phyloP scores from a whole-genome alignment of 2,329 filamentous ascomycete genomes.

The Coccinonectria pachysandricola region DNA sequence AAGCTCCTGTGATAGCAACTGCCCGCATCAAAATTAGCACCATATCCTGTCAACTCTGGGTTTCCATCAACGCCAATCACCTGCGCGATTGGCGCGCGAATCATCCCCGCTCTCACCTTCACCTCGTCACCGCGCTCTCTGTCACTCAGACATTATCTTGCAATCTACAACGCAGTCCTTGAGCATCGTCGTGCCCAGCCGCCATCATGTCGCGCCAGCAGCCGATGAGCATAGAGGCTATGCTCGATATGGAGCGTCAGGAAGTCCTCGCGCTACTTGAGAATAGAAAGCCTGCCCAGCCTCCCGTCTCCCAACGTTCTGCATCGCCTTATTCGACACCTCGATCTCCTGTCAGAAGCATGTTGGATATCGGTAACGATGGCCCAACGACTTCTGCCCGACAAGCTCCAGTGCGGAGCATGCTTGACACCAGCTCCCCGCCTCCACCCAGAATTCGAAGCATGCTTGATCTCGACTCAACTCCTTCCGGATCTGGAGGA shows the following conservation, averaged over 20 bases:
- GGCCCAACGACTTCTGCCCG: conserved; percentile 22
- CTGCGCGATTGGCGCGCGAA: too few relatives aligned
- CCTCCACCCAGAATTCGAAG: conserved; percentile 34
- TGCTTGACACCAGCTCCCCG: conserved; percentile 26
- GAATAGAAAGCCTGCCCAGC: conserved; percentile 27
- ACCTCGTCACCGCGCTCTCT: too few relatives aligned
- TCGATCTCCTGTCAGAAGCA: conserved; percentile 55
- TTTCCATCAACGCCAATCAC: too few relatives aligned
- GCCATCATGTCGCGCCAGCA: conserved; percentile 26
- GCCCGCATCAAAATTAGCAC: too few relatives aligned
- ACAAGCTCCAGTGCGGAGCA: conserved; percentile 53
- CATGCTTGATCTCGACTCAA: conserved; percentile 40
- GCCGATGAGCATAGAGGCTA: conserved; percentile 65
- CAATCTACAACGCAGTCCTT: too few relatives aligned
- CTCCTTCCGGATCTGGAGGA: conserved; percentile 19
- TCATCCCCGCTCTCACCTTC: too few relatives aligned
- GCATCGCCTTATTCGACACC: conserved; percentile 46
- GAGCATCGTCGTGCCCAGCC: conserved; percentile 1
- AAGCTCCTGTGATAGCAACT: too few relatives aligned
- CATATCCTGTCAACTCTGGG: too few relatives aligned
- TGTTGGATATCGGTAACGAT: conserved; percentile 16
- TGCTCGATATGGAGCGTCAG: conserved; percentile 65
- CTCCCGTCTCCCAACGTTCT: conserved; percentile 27
- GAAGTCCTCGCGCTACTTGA: conserved; percentile 64
- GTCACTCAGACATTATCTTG: too few relatives aligned